phyloP scores from a whole-genome alignment of 352 stramenopile species.

The Phytophthora litchii region DNA sequence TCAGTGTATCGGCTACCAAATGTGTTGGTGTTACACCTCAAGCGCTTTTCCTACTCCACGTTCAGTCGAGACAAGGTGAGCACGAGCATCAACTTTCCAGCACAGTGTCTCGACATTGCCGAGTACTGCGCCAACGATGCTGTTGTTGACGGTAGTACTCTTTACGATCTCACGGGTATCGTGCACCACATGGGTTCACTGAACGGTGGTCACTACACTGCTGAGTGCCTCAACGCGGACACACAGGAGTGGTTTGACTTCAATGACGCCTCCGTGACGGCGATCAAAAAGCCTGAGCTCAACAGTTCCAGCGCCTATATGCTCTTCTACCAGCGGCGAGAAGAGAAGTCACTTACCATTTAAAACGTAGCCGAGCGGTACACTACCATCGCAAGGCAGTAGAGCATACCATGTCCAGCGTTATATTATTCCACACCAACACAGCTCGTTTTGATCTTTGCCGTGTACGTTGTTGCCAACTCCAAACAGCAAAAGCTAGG shows the following conservation, averaged over 20 bases:
- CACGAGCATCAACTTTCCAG: constrained; percentile 66
- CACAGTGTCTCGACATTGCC: constrained; percentile 61
- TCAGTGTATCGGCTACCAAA: constrained; percentile 75
- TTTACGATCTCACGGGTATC: constrained; percentile 82
- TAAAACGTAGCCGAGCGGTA: constrained; percentile 23
- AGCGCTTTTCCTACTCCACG: constrained; percentile 87
- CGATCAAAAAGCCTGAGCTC: constrained; percentile 68
- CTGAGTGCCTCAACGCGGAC: constrained; percentile 73
- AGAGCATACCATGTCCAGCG: constrained; percentile 8
- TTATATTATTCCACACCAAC: constrained; percentile 11
- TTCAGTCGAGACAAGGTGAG: constrained; percentile 82
- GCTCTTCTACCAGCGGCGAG: constrained; percentile 73
- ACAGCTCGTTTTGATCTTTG: constrained; percentile 13
- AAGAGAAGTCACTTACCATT: constrained; percentile 69
- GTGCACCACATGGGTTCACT: constrained; percentile 82
- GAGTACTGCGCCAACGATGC: constrained; percentile 74
- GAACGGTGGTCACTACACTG: constrained; percentile 86
- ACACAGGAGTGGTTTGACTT: constrained; percentile 84
- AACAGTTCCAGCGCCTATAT: constrained; percentile 77
- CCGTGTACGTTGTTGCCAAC: no score
- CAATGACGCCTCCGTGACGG: constrained; percentile 73
- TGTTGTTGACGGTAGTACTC: constrained; percentile 66
- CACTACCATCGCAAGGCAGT: neutral
- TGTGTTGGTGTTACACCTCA: constrained; percentile 91
- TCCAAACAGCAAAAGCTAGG: constrained; percentile 18